Conservation (phyloP, 2,329 filamentous ascomycete genomes). For the Hymenoscyphus repandus region DNA sequence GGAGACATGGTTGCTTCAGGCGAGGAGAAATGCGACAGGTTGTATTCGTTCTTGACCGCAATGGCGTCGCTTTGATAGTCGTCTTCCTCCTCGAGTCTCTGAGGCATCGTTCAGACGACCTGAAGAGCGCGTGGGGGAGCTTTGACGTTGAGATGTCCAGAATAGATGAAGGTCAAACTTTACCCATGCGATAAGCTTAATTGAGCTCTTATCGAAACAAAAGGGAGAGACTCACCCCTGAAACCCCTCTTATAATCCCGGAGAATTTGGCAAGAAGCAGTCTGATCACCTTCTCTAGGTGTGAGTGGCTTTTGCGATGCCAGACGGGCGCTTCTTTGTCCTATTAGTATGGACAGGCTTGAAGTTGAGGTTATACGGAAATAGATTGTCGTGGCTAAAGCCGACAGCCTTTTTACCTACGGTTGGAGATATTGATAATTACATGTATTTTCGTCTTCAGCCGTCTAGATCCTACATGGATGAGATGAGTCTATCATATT, state of each 20-base stretch:
- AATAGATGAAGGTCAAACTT: constrained; percentile 10
- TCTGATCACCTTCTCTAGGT: neutral
- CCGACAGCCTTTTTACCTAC: no score
- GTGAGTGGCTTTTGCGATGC: no score
- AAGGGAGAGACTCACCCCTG: neutral
- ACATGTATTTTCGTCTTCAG: no score
- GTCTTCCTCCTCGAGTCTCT: constrained; percentile 17
- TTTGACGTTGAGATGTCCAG: constrained; percentile 1
- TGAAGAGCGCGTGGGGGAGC: neutral
- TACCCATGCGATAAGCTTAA: constrained; percentile 13
- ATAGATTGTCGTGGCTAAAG: no score
- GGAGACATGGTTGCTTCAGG: constrained; percentile 16
- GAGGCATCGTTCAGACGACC: constrained; percentile 19
- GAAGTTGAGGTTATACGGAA: neutral
- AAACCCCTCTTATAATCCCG: neutral
- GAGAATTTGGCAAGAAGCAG: neutral
- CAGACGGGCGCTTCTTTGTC: no score
- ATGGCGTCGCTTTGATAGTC: constrained; percentile 21
- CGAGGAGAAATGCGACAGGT: constrained; percentile 17
- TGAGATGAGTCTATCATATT: constrained; percentile 9
- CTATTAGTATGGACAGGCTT: no score
- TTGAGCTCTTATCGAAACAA: constrained; percentile 10
- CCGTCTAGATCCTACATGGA: neutral
- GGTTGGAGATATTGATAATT: no score
- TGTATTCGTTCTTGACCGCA: constrained; percentile 24